Evolutionary conservation across 306 rosid genomes (phyloP).

Genomic region (Abrus precatorius): DNA sequence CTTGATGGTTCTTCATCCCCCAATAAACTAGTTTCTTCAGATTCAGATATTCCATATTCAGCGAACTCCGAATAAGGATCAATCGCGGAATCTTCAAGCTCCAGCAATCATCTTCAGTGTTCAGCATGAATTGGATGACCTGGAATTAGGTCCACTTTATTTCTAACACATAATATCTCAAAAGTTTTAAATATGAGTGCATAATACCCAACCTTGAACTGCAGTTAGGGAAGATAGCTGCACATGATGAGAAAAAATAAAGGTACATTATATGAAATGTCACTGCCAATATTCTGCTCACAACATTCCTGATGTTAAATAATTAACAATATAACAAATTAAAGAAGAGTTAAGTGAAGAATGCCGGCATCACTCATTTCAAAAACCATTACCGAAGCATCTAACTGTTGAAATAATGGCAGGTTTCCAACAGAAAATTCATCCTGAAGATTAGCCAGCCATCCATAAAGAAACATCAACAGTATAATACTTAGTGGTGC

Average conservation of each 20-base stretch:
- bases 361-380: too few species aligned
- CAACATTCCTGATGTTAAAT: background rate
- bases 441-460: too few species aligned
- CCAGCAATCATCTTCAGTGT: constrained; percentile 61
- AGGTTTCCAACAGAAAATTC: too few species aligned
- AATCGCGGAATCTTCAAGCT: constrained; percentile 53
- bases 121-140: constrained; percentile 75
- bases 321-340: too few species aligned
- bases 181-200: constrained; percentile 66
- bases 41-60: constrained; percentile 76
- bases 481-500: too few species aligned
- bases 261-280: constrained; percentile 23
- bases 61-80: constrained; percentile 51
- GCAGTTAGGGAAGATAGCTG: constrained; percentile 66
- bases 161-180: constrained; percentile 78
- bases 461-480: too few species aligned
- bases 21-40: constrained; percentile 76
- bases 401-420: too few species aligned
- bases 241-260: constrained; percentile 37
- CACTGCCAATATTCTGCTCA: background rate
- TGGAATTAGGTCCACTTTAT: constrained; percentile 74
- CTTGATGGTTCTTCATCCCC: constrained; percentile 59
- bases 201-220: constrained; percentile 68
- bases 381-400: too few species aligned
- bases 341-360: too few species aligned